These are phyloP conservation scores for Rhododendron henanense DNA, from an alignment of 148 eudicot species.

Conservation along the genomic window DNA sequence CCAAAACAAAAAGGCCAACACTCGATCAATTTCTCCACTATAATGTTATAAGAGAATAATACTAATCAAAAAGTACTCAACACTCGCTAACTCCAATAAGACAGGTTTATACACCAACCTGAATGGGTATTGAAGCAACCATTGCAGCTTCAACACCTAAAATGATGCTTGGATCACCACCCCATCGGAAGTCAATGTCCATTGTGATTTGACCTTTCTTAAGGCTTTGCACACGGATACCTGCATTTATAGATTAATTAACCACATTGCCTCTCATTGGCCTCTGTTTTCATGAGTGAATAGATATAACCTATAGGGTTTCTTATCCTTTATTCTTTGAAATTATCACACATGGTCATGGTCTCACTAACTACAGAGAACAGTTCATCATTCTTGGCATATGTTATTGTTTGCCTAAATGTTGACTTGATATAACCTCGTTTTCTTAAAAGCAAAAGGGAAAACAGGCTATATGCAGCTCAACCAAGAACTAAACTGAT, in stretches of 20 bases:
- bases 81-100: not conserved
- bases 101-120: slow-evolving; percentile 43
- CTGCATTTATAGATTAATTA: slow-evolving; percentile 38
- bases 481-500: slow-evolving; percentile 8
- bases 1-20: slow-evolving; percentile 10
- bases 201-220: slow-evolving; percentile 83
- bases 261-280: not conserved
- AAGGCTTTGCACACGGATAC: slow-evolving; percentile 96
- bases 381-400: not conserved
- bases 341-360: not conserved
- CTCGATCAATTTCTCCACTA: slow-evolving; percentile 5
- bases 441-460: not conserved
- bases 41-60: not conserved
- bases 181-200: slow-evolving; percentile 97
- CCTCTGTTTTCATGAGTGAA: not conserved
- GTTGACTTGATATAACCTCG: not conserved
- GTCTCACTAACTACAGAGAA: not conserved
- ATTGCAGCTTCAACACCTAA: slow-evolving; percentile 80
- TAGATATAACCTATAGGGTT: not conserved
- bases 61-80: not conserved
- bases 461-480: not conserved
- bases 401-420: not conserved
- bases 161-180: slow-evolving; percentile 87
- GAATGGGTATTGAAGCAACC: slow-evolving; percentile 92
- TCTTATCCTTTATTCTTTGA: not conserved